Evolutionary conservation across 495 filamentous ascomycete species (phyloP), one percentile per base, ranked within the genome.

Genomic region (Chaetomium cochliodes): DNA sequence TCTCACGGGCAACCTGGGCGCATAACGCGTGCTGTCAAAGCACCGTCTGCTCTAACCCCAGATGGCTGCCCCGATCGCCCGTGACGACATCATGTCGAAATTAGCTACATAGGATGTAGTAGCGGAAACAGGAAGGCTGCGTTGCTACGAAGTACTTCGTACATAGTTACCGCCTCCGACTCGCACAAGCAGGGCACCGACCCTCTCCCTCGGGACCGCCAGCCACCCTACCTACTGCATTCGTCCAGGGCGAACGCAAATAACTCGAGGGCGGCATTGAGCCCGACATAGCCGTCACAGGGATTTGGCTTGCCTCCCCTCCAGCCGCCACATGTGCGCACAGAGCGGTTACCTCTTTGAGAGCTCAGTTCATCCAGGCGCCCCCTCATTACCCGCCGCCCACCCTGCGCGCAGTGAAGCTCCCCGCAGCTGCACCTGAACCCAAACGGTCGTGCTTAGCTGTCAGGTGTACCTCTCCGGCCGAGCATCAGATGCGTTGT

Each of bases 11-110:
- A 52, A 53, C 41, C 18, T 26, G 52, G 41, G 65, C 55, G 70
- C 70, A 70, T 69, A 65, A 56, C 65, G 50, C 57, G 65, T 26
- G 61, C 55, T 62, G 69, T 72, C 69, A 70, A 72, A 70, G 72
- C 69, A 65, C 54, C 56, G 54, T 67, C 63, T 68, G 71, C 67
- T 49, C 53, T 53, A 55, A 46, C 61, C 9, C 55, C 11, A n/a
- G 18, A 44, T n/a, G 30, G 47, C 6, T 28, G 33, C 30, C 26
- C 33, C 13, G 13, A 23, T 42, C 8, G 11, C 5, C 33, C 33
- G 33, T 47, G 15, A 46, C 26, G 26, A 11, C 46, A n/a, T 25
- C 26, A 39, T 51, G 22, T 33, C 44, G 18, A 33, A 37, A 37
- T 37, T 37, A 37, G 33, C 33, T 37, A 30, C 28, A 30, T 30